Evolutionary conservation across 352 stramenopile genomes (phyloP).

Genomic region (Blastocystis sp.): DNA sequence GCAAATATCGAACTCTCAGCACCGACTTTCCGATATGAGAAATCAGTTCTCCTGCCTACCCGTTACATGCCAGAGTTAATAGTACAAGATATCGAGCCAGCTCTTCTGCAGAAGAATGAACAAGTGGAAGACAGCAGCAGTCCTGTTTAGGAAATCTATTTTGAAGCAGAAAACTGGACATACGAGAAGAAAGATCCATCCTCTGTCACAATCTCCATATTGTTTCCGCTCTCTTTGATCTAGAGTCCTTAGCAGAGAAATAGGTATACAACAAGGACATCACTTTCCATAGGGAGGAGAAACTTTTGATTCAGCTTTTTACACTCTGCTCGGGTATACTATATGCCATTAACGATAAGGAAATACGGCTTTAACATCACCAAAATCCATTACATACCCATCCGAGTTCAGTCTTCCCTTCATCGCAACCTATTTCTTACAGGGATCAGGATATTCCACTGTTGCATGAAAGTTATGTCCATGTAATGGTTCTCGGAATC

Average conservation of each 20-base stretch:
- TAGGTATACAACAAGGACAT: neutral
- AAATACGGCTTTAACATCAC: slow-evolving; percentile 8
- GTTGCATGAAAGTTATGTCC: slow-evolving; percentile 59
- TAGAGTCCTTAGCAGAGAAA: neutral
- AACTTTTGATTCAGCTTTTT: slow-evolving; percentile 60
- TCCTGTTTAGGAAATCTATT: slow-evolving; percentile 34
- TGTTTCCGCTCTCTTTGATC: slow-evolving; percentile 34
- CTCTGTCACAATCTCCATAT: slow-evolving; percentile 27
- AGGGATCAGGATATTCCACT: neutral
- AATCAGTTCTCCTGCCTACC: slow-evolving; percentile 39
- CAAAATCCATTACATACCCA: slow-evolving; percentile 56
- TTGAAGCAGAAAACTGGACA: neutral
- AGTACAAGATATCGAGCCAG: slow-evolving; percentile 11
- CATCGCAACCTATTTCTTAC: slow-evolving; percentile 5
- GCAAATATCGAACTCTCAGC: neutral
- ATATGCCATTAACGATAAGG: neutral
- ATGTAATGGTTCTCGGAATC: slow-evolving; percentile 52
- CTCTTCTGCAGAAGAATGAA: slow-evolving; percentile 45
- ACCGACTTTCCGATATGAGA: neutral
- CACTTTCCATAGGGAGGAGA: slow-evolving; percentile 48
- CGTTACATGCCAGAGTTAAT: neutral
- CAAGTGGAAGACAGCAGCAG: slow-evolving; percentile 47
- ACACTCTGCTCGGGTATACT: slow-evolving; percentile 17
- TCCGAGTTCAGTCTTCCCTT: slow-evolving; percentile 43
- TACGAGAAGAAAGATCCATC: slow-evolving; percentile 26